Conservation (phyloP, 2,329 filamentous ascomycete genomes). For the Byssothecium circinans region DNA sequence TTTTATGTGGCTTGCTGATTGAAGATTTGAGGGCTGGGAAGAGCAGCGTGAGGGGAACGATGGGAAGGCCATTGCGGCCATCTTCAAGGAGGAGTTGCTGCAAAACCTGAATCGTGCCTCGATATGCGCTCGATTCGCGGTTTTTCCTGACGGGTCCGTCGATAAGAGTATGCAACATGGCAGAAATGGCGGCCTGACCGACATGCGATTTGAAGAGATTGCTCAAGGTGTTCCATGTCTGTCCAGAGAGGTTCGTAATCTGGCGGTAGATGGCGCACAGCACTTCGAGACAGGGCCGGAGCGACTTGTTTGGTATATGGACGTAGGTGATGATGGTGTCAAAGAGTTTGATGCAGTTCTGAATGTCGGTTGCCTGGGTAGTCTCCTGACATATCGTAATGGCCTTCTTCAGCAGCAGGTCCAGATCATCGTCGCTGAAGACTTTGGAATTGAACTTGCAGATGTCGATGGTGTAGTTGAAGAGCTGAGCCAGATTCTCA, state of each 20-base stretch:
- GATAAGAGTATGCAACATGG: constrained; percentile 60
- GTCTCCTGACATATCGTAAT: constrained; percentile 70
- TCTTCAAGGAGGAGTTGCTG: constrained; percentile 37
- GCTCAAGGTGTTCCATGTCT: constrained; percentile 69
- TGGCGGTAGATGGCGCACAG: constrained; percentile 72
- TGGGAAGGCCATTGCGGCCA: constrained; percentile 35
- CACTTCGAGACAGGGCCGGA: constrained; percentile 69
- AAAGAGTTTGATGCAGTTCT: constrained; percentile 67
- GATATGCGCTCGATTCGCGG: constrained; percentile 28
- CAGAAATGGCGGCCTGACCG: constrained; percentile 67
- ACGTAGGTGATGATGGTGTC: constrained; percentile 73
- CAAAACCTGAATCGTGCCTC: constrained; percentile 35
- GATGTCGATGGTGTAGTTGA: constrained; percentile 66
- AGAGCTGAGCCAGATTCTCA: constrained; percentile 58
- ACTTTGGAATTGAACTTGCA: constrained; percentile 76
- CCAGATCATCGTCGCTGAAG: constrained; percentile 64
- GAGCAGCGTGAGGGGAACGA: constrained; percentile 38
- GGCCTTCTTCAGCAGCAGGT: constrained; percentile 62
- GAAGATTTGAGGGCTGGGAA: constrained; percentile 39
- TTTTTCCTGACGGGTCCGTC: constrained; percentile 29
- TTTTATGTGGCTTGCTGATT: constrained; percentile 27
- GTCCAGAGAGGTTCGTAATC: constrained; percentile 61
- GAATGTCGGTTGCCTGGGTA: constrained; percentile 64
- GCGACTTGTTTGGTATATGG: constrained; percentile 63
- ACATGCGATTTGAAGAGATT: constrained; percentile 75